Evolutionary conservation across 257 asterid genomes (phyloP), one percentile per base, ranked within the genome.

Genomic region (Gardenia jasminoides): DNA sequence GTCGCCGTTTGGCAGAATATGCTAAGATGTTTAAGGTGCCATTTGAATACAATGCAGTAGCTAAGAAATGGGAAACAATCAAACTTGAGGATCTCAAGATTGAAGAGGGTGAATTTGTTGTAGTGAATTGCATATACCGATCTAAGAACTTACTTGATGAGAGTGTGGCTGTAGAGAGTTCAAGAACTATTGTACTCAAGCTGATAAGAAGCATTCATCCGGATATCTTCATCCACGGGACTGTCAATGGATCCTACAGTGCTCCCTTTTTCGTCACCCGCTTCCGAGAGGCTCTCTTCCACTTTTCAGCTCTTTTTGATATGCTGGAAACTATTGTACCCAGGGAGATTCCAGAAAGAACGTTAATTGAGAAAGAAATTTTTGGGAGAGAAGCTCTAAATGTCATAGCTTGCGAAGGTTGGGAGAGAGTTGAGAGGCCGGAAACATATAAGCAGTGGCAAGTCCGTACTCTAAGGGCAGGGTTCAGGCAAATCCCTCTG

Each of bases 361-460:
- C 46, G 43, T 24, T 80, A 39, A 74, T 80, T 58, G 83, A 80
- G 26, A 58, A 64, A 48, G 83, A 80, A 44, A 75, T 80, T 24
- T 80, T 80, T 69, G 83, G 80, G 7, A 75, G 80, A 75, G 83
- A 75, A 41, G 80, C 83, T 75, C 67, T 80, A 26, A 80, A 80
- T 68, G 83, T 80, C 6, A 76, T 80, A 59, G 83, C 83, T 39
- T 80, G 83, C 17, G 83, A 80, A 72, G 83, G 83, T 4, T 74
- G 76, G 79, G 83, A 80, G 61, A 80, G 83, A 62, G 80, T 75
- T 56, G 83, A 80, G 73, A 80, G 83, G 76, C 83, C 83, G 26
- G 83, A 80, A n/a, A 80, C 83, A 24, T 80, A 80, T 70, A 80
- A 80, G 76, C 83, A 80, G 54, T 80, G 83, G 83, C 80, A 80